Evolutionary conservation across 441 rosid genomes (phyloP).

Genomic region (Jatropha podagrica): DNA sequence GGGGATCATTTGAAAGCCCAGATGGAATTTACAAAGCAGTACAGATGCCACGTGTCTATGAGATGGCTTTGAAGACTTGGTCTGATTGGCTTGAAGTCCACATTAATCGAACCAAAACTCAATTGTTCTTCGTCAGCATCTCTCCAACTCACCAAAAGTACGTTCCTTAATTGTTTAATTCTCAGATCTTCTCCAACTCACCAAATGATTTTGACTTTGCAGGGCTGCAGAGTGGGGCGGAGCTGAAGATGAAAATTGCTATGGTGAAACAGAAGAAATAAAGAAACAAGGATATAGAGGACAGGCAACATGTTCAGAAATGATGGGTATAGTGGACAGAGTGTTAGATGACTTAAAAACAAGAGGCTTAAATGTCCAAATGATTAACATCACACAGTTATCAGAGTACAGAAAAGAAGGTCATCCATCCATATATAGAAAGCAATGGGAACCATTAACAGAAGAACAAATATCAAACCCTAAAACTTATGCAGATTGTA

Average conservation of each 20-base stretch:
- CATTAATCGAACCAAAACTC: constrained; percentile 52
- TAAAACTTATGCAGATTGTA: constrained; percentile 76
- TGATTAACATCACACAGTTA: constrained; percentile 77
- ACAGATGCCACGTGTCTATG: constrained; percentile 70
- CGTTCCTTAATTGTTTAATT: too few species aligned
- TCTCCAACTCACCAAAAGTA: constrained; percentile 93
- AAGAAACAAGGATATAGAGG: constrained; percentile 63
- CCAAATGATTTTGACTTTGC: not conserved
- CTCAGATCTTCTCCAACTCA: constrained; percentile 29
- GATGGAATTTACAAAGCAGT: constrained; percentile 72
- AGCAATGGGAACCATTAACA: constrained; percentile 80
- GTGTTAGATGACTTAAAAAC: constrained; percentile 48
- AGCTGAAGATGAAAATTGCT: constrained; percentile 63
- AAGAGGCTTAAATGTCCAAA: constrained; percentile 58
- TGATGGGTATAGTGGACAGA: constrained; percentile 62
- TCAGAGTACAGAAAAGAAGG: constrained; percentile 92
- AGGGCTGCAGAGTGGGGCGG: constrained; percentile 74
- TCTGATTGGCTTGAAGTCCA: constrained; percentile 74
- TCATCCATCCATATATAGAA: constrained; percentile 80
- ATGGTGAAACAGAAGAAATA: constrained; percentile 56
- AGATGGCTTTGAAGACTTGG: constrained; percentile 87
- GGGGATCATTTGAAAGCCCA: constrained; percentile 49
- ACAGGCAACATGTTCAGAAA: constrained; percentile 61
- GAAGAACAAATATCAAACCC: constrained; percentile 62
- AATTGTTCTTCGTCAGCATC: constrained; percentile 71